Percentiles rank a stretch among this genome's conserved stretches.
These are phyloP conservation scores for Phellinidium pouzarii DNA, from an alignment of 1,284 basidiomycete genomes.

Conservation along the genomic window DNA sequence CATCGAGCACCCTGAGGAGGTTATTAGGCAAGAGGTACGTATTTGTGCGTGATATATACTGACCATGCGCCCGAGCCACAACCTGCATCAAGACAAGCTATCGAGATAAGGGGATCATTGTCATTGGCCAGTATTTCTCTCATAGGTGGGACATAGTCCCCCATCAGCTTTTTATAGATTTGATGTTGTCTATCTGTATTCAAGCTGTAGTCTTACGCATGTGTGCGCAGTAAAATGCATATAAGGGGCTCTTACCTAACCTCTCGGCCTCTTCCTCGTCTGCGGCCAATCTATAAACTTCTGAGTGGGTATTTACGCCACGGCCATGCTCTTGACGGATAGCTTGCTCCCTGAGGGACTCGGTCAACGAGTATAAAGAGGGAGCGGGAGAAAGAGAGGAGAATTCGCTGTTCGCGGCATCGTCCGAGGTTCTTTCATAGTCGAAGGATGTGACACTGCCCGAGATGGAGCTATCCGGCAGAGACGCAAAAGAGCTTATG, in stretches of 20 bases:
- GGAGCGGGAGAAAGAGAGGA: constrained; percentile 58
- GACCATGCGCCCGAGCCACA: constrained; percentile 75
- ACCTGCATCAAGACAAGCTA: constrained; percentile 66
- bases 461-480: constrained; percentile 35
- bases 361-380: constrained; percentile 63
- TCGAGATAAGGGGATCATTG: constrained; percentile 26
- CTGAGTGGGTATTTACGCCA: constrained; percentile 67
- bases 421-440: constrained; percentile 22
- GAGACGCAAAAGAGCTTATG: constrained; percentile 28
- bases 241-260: constrained; percentile 43
- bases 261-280: constrained; percentile 69
- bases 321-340: constrained; percentile 64
- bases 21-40: constrained; percentile 13
- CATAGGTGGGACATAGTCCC: constrained; percentile 40
- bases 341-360: constrained; percentile 49
- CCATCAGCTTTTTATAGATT: constrained; percentile 56
- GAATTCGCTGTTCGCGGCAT: constrained; percentile 23
- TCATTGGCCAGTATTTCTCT: constrained; percentile 17
- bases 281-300: constrained; percentile 67
- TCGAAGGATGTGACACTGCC: constrained; percentile 35
- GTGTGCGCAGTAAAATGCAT: neutral
- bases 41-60: constrained; percentile 21
- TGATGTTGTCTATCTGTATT: constrained; percentile 56
- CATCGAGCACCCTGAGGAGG: constrained; percentile 59
- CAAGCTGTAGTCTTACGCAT: neutral